A percentile compares a stretch with the other conserved stretches of the same genome.
These are phyloP conservation scores for Erysimum cheiranthoides DNA, from an alignment of 345 rosid genomes.

Conservation along the genomic window DNA sequence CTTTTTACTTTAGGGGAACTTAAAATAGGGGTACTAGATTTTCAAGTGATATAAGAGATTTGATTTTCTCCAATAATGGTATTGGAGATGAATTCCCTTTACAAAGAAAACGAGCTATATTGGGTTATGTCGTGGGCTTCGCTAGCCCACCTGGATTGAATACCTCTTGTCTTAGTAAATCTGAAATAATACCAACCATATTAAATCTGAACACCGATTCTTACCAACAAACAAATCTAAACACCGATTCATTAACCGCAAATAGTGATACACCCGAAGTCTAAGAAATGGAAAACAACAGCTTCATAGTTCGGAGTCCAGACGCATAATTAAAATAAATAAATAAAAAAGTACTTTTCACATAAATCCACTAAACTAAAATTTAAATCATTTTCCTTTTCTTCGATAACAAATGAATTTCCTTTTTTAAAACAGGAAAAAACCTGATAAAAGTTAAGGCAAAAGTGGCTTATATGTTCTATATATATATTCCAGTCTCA, in stretches of 20 bases:
- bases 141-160: background rate
- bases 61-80: too few species aligned
- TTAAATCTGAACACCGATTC: background rate
- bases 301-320: background rate
- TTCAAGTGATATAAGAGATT: too few species aligned
- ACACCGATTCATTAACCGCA: background rate
- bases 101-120: background rate
- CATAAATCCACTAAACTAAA: background rate
- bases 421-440: background rate
- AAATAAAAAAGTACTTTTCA: background rate
- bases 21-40: too few species aligned
- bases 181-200: background rate
- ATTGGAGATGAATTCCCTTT: background rate
- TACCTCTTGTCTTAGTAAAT: background rate
- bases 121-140: background rate
- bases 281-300: slow-evolving; percentile 5
- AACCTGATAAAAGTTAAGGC: background rate
- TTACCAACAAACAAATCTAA: too few species aligned
- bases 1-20: too few species aligned
- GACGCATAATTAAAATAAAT: background rate
- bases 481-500: background rate
- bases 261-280: background rate
- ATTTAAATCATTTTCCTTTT: background rate
- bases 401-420: background rate
- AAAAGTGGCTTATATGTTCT: background rate